phyloP scores from a whole-genome alignment of 257 asterid species.

The Datura wrightii region DNA sequence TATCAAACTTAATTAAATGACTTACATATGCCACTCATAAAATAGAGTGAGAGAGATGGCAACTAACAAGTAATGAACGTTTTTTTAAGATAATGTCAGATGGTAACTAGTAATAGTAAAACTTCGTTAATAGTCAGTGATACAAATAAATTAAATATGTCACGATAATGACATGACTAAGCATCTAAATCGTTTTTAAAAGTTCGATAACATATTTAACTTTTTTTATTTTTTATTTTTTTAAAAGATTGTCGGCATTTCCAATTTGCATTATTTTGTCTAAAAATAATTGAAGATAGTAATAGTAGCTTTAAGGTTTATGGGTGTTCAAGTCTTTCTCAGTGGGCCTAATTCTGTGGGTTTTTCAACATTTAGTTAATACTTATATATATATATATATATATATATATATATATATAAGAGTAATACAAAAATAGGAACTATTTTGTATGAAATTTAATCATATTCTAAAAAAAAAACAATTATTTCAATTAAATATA shows the following conservation, averaged over 20 bases:
- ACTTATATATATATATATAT: not conserved
- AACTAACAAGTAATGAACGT: too few relatives aligned
- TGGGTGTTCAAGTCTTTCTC: not conserved
- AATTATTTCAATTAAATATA: not conserved
- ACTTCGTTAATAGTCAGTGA: too few relatives aligned
- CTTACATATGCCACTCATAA: too few relatives aligned
- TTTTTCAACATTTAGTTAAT: not conserved
- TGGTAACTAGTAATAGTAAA: too few relatives aligned
- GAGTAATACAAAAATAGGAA: not conserved
- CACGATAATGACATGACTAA: too few relatives aligned
- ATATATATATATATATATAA: not conserved
- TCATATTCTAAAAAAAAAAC: not conserved
- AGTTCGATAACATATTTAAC: too few relatives aligned
- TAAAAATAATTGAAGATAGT: not conserved
- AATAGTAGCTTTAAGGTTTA: not conserved
- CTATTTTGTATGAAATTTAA: not conserved
- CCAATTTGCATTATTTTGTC: not conserved
- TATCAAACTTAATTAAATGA: too few relatives aligned
- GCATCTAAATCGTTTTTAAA: too few relatives aligned
- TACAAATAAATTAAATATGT: too few relatives aligned
- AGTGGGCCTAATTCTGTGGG: not conserved
- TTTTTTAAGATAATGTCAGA: too few relatives aligned
- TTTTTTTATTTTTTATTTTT: not conserved
- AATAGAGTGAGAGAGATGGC: too few relatives aligned
- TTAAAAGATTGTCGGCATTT: constrained; percentile 6